Base-by-base conservation (phyloP, 441 rosid genomes). In the Adansonia rubrostipa region DNA sequence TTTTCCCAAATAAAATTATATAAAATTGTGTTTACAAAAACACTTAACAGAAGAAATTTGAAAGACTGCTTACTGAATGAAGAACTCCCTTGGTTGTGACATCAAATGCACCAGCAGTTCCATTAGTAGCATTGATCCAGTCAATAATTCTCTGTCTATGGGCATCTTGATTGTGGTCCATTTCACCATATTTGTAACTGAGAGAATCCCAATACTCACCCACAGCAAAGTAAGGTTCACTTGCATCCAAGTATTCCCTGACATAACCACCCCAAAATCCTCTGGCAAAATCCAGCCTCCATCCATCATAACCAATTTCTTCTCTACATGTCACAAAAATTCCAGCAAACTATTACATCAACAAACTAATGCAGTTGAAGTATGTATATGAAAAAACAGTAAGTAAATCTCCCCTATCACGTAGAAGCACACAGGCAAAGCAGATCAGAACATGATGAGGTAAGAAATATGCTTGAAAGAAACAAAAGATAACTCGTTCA, bases 211-310 rank as follows among this genome's bases (percentile, higher is more conserved):
- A 96, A 75, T 88, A 96, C 85, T 96, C 99, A 42, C 98, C 99
- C 65, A 93, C 99, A 17, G 93, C 92, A 80, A 96, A 93, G 79
- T 66, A 87, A 11, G 99, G 99, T 73, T 88, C 91, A 83, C 64
- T 96, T 73, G 95, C 89, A 77, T 93, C 97, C 85, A 96, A 53
- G 81, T 96, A 96, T 87, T 96, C 99, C 91, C 91, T 93, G 20
- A 93, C 95, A 83, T 96, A 93, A 78, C 99, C 99, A 84, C 99
- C 99, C 99, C 99, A 96, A 82, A 96, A 96, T 68, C 98, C 98
- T 91, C 98, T 89, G 42, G 86, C 97, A 78, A 96, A 96, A 86
- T 96, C 99, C 75, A 96, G 97, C 88, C 99, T 90, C 99, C 99
- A 96, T 83, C 98, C 99, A 87, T 96, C 96, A 79, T 92, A 96